These are phyloP conservation scores for Candida glucosophila DNA, from an alignment of 1,139 yeast species.

Conservation along the genomic window DNA sequence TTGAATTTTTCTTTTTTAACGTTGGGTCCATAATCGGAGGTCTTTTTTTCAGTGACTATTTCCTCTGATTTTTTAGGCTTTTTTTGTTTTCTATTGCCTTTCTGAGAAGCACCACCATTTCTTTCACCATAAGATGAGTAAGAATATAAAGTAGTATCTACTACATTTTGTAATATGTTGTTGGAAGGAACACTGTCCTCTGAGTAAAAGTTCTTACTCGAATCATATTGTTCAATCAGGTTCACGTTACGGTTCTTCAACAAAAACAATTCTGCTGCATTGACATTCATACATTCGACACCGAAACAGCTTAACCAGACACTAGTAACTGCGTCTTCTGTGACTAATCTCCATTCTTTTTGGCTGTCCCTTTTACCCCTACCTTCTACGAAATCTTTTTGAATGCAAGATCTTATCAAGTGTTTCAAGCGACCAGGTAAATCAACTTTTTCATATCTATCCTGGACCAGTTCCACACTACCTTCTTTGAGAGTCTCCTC, in stretches of 20 bases:
- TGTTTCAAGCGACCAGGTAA: conserved; percentile 43
- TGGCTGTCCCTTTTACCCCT: conserved; percentile 6
- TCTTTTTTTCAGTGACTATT: neutral
- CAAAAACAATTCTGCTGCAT: conserved; percentile 42
- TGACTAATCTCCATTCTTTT: conserved; percentile 42
- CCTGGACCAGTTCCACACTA: conserved; percentile 3
- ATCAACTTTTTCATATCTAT: neutral
- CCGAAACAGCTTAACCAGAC: conserved; percentile 53
- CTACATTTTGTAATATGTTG: conserved; percentile 25
- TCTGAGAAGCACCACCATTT: conserved; percentile 3
- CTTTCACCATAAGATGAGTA: conserved; percentile 10
- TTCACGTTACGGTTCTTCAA: conserved; percentile 31
- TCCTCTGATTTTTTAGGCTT: conserved; percentile 1
- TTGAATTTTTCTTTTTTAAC: conserved; percentile 34
- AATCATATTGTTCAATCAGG: conserved; percentile 15
- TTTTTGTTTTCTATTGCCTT: conserved; percentile 2
- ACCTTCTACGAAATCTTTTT: conserved; percentile 32
- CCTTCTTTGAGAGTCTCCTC: no score
- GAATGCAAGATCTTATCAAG: conserved; percentile 43
- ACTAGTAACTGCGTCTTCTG: conserved; percentile 45
- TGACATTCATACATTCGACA: conserved; percentile 40
- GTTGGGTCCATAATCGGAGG: conserved; percentile 13
- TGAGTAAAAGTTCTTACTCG: conserved; percentile 18
- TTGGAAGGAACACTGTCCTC: conserved; percentile 12
- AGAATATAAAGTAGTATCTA: conserved; percentile 29